Base-by-base conservation (phyloP, 2,329 filamentous ascomycete species). In the Raffaelea albimanens region DNA sequence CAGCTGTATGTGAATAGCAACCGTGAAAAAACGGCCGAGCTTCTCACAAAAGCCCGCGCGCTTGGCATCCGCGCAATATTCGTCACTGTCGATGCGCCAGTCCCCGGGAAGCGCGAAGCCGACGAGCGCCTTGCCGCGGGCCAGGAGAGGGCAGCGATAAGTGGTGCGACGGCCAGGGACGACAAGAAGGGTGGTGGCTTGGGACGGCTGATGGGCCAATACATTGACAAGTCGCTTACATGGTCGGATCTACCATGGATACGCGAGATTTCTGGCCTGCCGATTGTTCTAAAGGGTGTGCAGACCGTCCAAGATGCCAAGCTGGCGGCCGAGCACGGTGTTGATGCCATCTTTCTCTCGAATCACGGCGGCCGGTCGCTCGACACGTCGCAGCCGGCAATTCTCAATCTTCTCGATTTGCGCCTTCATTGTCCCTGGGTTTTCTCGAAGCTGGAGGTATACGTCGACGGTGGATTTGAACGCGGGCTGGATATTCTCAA, bases 181-280 rank as follows among this genome's bases (percentile, higher is more conserved):
- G 77, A 79, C 58, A 55, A 61, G 42, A 70, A 77, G 53, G 79
- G 79, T 29, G 70, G 73, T 1, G 72, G 76, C 11, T 56, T 80
- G 47, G 70, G 76, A 19, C 58, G 80, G 47, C 64, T 75, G 50
- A 73, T 81, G 71, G 73, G 75, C 11, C 58, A 63, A 25, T 76
- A 75, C 62, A 71, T 83, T 56, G 78, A 82, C 58, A 57, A 76
- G 4, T 69, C 71, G 18, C 64, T 80, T 14, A 71, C 56, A 8
- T 87, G 82, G 83, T 70, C 75, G 40, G 83, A 84, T 58, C 68
- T 86, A 2, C 65, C 70, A 4, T 87, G 82, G 81, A 58, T 86
- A 20, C 76, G 80, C 67, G 71, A 68, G 49, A 73, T 77, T 29
- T 70, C 63, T 1, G 71, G 71, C 0, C 68, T 79, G 8, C 66